Evolutionary conservation across 495 filamentous ascomycete genomes (phyloP).

Genomic region (Emericellopsis terricola): DNA sequence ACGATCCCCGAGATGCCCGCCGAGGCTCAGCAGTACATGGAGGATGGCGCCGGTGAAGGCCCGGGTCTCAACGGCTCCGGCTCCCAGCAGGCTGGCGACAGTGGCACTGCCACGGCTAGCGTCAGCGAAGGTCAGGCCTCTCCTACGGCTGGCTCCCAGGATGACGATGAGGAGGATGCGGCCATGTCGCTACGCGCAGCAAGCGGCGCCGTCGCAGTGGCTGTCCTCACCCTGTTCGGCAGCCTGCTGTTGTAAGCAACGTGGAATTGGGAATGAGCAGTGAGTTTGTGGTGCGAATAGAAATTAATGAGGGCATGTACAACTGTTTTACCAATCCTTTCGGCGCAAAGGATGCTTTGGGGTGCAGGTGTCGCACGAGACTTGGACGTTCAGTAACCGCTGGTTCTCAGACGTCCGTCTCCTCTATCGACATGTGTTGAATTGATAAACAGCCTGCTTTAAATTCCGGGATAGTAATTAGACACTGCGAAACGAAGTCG

Average conservation of each 20-base stretch:
- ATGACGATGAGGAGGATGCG: conserved; percentile 16
- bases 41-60: conserved; percentile 51
- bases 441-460: too few relatives aligned
- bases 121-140: conserved; percentile 44
- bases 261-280: background rate
- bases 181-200: conserved; percentile 31
- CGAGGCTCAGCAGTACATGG: conserved; percentile 49
- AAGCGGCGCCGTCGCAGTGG: conserved; percentile 33
- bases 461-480: too few relatives aligned
- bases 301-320: too few relatives aligned
- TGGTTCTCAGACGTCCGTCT: too few relatives aligned
- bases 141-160: conserved; percentile 22
- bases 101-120: conserved; percentile 37
- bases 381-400: too few relatives aligned
- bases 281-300: too few relatives aligned
- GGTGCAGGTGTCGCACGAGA: too few relatives aligned
- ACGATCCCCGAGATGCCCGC: conserved; percentile 60
- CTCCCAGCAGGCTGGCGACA: conserved; percentile 42
- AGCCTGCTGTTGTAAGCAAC: conserved; percentile 38
- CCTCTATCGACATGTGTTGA: too few relatives aligned
- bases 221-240: conserved; percentile 44
- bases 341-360: too few relatives aligned
- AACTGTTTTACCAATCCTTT: too few relatives aligned
- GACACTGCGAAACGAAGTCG: too few relatives aligned
- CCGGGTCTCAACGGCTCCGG: conserved; percentile 54